Percentiles rank a stretch among this genome's conserved stretches.
Conservation (phyloP, 345 rosid species). For the Pistacia vera region DNA sequence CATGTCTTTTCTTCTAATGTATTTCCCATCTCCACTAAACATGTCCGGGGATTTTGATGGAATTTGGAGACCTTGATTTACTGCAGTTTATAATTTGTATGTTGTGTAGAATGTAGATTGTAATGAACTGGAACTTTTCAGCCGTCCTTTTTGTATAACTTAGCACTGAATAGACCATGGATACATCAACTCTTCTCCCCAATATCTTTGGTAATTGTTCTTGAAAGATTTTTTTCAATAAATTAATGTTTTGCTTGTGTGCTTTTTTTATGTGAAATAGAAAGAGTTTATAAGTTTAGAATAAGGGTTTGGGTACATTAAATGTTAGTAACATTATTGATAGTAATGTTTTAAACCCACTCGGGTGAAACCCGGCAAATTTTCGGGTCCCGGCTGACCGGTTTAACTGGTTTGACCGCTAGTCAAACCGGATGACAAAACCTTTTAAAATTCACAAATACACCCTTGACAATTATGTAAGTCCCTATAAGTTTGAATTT, state of each 20-base stretch:
- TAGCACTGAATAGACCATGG: neutral
- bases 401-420: too few species aligned
- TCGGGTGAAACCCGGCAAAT: too few species aligned
- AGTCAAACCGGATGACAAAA: too few species aligned
- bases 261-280: too few species aligned
- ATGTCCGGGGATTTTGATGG: constrained; percentile 2
- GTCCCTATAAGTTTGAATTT: too few species aligned
- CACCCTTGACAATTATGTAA: too few species aligned
- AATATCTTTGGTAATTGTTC: neutral
- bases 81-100: neutral
- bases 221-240: neutral
- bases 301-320: too few species aligned
- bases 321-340: neutral
- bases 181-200: neutral
- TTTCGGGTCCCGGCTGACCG: too few species aligned
- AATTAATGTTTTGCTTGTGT: too few species aligned
- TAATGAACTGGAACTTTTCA: neutral
- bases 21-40: neutral
- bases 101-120: neutral
- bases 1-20: neutral
- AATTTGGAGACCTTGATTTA: neutral
- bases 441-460: too few species aligned
- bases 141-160: neutral
- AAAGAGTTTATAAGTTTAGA: too few species aligned
- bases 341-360: too few species aligned